Evolutionary conservation across 257 asterid species (phyloP).

Genomic region (Scutellaria baicalensis): DNA sequence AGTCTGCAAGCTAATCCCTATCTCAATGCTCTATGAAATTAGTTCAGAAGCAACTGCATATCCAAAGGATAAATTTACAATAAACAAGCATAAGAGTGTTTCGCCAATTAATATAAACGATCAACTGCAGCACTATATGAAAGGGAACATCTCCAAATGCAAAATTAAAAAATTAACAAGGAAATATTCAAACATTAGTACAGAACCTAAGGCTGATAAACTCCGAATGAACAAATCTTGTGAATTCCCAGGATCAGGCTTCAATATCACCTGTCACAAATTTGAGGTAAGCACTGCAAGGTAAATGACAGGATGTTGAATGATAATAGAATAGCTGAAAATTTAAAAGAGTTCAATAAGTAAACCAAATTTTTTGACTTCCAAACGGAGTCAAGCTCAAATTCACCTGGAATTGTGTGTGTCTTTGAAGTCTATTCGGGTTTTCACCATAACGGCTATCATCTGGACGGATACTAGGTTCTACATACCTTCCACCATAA

Average conservation of each 20-base stretch:
- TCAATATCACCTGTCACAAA: conserved; percentile 81
- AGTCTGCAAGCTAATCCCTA: neutral
- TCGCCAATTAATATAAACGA: neutral
- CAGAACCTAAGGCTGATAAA: conserved; percentile 88
- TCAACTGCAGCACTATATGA: neutral
- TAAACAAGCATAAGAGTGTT: neutral
- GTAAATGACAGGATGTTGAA: conserved; percentile 19
- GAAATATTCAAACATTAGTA: conserved; percentile 4
- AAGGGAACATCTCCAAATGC: conserved; percentile 6
- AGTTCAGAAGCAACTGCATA: neutral
- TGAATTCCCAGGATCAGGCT: conserved; percentile 99
- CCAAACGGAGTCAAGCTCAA: neutral
- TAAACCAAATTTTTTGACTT: conserved; percentile 1
- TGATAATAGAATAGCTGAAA: neutral
- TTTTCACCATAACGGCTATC: conserved; percentile 99
- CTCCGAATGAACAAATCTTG: conserved; percentile 95
- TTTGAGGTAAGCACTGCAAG: conserved; percentile 21
- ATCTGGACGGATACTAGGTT: conserved; percentile 97
- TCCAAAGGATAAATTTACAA: neutral
- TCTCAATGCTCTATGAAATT: neutral
- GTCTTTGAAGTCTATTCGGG: conserved; percentile 97
- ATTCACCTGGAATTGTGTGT: conserved; percentile 91
- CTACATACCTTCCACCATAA: conserved; percentile 77
- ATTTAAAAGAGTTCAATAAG: neutral
- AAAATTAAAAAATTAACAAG: neutral